Conservation (phyloP, 192 early-diverging fungal genomes). For the Mortierella hygrophila region DNA sequence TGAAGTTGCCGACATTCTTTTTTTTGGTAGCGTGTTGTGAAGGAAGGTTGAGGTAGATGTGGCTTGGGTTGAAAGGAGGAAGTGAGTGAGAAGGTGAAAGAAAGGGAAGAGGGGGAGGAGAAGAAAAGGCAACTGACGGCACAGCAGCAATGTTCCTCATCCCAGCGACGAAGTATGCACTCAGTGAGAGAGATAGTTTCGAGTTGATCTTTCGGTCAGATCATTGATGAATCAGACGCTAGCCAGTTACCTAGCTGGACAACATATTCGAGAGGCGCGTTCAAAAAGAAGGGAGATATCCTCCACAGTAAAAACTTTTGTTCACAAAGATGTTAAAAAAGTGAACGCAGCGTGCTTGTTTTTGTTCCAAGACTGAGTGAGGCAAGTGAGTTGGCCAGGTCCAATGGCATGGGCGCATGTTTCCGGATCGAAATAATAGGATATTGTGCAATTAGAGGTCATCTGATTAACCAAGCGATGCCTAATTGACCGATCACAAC, state of each 20-base stretch:
- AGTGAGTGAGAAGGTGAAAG: too few relatives aligned
- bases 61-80: not conserved
- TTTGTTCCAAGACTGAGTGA: not conserved
- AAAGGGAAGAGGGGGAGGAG: not conserved
- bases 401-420: not conserved
- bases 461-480: not conserved
- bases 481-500: not conserved
- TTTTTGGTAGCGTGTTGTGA: not conserved
- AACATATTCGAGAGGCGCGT: too few relatives aligned
- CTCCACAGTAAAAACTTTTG: too few relatives aligned
- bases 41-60: too few relatives aligned
- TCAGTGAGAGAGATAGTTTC: too few relatives aligned
- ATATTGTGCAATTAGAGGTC: not conserved
- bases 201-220: too few relatives aligned
- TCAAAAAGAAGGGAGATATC: too few relatives aligned
- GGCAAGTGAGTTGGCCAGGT: not conserved
- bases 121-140: not conserved
- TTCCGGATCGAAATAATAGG: too few relatives aligned
- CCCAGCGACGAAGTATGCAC: not conserved
- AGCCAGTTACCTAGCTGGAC: too few relatives aligned
- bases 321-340: not conserved
- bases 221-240: too few relatives aligned
- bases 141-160: not conserved
- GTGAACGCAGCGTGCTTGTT: not conserved
- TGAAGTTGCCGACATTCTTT: not conserved